Conservation (phyloP, 2,329 filamentous ascomycete species). For the Grosmannia serpens region DNA sequence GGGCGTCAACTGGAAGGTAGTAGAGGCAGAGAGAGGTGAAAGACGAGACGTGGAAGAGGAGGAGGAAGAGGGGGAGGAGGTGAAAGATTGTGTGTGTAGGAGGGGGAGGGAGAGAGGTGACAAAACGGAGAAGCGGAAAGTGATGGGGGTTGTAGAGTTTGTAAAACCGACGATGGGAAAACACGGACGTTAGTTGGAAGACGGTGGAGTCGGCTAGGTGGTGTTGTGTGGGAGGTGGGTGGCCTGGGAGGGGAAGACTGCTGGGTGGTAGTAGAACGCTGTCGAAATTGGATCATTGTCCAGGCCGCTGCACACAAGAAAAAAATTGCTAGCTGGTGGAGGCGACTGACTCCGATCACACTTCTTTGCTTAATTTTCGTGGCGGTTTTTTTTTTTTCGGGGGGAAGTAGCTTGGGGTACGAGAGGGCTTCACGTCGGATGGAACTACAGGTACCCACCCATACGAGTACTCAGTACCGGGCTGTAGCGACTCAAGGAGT, state of each 20-base stretch:
- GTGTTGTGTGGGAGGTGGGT: not conserved
- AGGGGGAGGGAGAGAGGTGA: not conserved
- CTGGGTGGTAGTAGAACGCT: not conserved
- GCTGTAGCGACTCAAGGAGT: not conserved
- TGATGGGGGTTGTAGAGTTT: not conserved
- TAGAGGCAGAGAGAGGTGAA: not conserved
- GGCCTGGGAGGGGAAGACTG: not conserved
- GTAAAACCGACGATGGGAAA: constrained; percentile 1
- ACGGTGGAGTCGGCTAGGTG: not conserved
- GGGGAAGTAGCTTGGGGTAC: not conserved
- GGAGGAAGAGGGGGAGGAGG: not conserved
- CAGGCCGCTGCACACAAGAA: not conserved
- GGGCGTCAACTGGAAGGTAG: not conserved
- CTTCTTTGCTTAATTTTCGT: not conserved
- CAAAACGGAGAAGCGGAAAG: constrained; percentile 6
- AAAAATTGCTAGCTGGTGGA: not conserved
- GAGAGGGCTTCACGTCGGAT: not conserved
- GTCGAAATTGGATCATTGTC: not conserved
- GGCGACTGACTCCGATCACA: not conserved
- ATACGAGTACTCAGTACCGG: not conserved
- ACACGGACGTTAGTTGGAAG: not conserved
- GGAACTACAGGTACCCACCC: not conserved
- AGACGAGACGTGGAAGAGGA: not conserved
- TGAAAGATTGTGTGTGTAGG: not conserved
- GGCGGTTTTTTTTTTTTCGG: not conserved